Base-by-base conservation (phyloP, 164 flowering plant species). In the Piper longum region DNA sequence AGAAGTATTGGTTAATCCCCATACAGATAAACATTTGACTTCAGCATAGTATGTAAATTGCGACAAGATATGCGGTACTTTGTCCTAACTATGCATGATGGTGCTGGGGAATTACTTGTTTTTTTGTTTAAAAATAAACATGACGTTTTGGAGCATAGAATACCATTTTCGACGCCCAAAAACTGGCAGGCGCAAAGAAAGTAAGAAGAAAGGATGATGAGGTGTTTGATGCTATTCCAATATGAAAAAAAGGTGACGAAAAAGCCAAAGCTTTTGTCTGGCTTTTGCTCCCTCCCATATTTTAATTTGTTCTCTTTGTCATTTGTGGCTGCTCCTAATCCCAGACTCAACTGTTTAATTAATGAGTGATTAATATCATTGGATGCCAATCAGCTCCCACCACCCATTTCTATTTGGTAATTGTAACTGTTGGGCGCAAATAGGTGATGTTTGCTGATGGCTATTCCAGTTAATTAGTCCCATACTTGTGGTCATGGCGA, bases 191-290 rank as follows among this genome's bases (percentile, higher is more conserved):
- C 9, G 52, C 12, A 48, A 2, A 9, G 3, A 48, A 3, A 48
- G 7, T 5, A 48, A 48, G 48, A 44, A 44, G 48, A 44, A 52
- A 18, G 51, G 64, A 17, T 16, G 58, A 66, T 67, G 17, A 56
- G 55, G 51, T 54, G 52, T 48, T 56, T 67, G 56, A 60, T 60
- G 57, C 56, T 12, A 56, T 63, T 48, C 52, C 52, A 48, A 48
- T 5, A 14, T 9, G 52, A 48, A 48, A 48, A 7, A 9, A 48
- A 9, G 52, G 12, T 48, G 52, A 14, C 7, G 14, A 48, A 44
- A 57, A 71, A 71, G 60, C 70, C 67, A 45, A 60, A 26, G 56
- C 56, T 16, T 51, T 64, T 66, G 59, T 66, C 69, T 57, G 60
- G 52, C 36, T 41, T 57, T 57, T 57, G 60, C 42, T 41, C 36